Base-by-base conservation (phyloP, 345 rosid species). In the Triadica sebifera region DNA sequence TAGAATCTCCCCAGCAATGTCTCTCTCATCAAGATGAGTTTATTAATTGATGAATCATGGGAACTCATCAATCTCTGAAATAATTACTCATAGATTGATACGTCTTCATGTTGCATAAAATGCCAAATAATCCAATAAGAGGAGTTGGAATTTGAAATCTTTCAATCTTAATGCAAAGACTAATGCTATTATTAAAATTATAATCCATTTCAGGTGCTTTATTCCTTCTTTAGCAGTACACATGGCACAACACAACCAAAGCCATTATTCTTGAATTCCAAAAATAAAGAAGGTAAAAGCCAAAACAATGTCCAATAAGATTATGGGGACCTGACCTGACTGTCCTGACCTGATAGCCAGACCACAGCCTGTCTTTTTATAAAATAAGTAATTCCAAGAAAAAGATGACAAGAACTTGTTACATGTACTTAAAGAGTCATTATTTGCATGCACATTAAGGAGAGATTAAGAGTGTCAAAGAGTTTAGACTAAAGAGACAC, bases 391-490 rank as follows among this genome's bases (percentile, higher is more conserved):
- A 39, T 64, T 64, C 75, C 80, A 74, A 73, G 75, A 73, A 85
- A 74, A 79, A 64, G 69, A 65, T 65, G 59, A 49, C 74, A 70
- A 72, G 61, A 71, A 56, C 64, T 47, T 53, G 64, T 47, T 53
- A 59, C 75, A 76, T 53, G 75, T 75, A 61, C 60, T 67, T 38
- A 19, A 17, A 52, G 25, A 61, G 5, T 59, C 74, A 60, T 61
- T 78, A 77, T 79, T 73, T 79, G 85, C 85, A 83, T 79, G 82
- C 64, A 60, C 43, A 66, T 55, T 22, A 64, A 25, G 16, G 74
- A 46, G 66, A 53, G 84, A 78, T 74, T 24, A 65, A 29, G 77
- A 75, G 51, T 53, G 51, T 2, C 51, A 17, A n/a, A 45, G 47
- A 29, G 34, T 29, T 1, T 2, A 29, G 4, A 29, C 22, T 37